Percentiles rank a stretch among this genome's conserved stretches.
These are phyloP conservation scores for Halocafeteria seosinensis DNA, from an alignment of 108 stramenopile species.

Conservation along the genomic window DNA sequence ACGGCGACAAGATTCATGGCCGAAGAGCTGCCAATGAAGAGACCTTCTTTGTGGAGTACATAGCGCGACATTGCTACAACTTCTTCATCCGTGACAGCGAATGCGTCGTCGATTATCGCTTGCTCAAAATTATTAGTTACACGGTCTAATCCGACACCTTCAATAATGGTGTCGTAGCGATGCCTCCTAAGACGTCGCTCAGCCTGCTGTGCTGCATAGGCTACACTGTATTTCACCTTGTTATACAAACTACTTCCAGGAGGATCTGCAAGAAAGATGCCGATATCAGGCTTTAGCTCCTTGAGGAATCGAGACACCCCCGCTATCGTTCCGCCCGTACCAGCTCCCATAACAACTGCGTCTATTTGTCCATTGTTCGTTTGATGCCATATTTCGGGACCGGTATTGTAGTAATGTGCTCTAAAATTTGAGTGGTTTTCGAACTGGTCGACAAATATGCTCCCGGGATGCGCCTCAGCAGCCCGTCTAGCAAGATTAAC, in stretches of 20 bases:
- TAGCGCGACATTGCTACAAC: slow-evolving; percentile 40
- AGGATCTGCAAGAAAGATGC: slow-evolving; percentile 50
- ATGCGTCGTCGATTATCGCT: not conserved
- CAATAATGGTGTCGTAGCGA: slow-evolving; percentile 21
- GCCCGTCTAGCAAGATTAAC: slow-evolving; percentile 48
- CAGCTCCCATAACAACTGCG: slow-evolving; percentile 47
- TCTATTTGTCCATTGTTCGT: slow-evolving; percentile 38
- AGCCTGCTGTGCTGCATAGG: slow-evolving; percentile 18
- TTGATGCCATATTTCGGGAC: slow-evolving; percentile 58
- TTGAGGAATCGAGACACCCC: slow-evolving; percentile 31
- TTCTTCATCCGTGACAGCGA: slow-evolving; percentile 22
- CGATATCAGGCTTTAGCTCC: not conserved
- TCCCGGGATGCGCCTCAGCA: slow-evolving; percentile 16
- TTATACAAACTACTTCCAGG: slow-evolving; percentile 38
- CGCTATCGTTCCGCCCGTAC: slow-evolving; percentile 60
- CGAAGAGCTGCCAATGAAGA: slow-evolving; percentile 44
- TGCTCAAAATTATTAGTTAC: slow-evolving; percentile 45
- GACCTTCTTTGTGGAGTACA: slow-evolving; percentile 37
- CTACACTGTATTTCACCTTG: not conserved
- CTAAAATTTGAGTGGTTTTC: slow-evolving; percentile 56
- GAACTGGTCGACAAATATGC: slow-evolving; percentile 42
- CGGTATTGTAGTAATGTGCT: slow-evolving; percentile 53
- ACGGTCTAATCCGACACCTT: slow-evolving; percentile 55
- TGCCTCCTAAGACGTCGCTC: slow-evolving; percentile 13
- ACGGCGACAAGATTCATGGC: slow-evolving; percentile 47